Evolutionary conservation across 805 yeast species (phyloP), one percentile per base, ranked within the genome.

Genomic region (Sungouiozyma intestinalis): DNA sequence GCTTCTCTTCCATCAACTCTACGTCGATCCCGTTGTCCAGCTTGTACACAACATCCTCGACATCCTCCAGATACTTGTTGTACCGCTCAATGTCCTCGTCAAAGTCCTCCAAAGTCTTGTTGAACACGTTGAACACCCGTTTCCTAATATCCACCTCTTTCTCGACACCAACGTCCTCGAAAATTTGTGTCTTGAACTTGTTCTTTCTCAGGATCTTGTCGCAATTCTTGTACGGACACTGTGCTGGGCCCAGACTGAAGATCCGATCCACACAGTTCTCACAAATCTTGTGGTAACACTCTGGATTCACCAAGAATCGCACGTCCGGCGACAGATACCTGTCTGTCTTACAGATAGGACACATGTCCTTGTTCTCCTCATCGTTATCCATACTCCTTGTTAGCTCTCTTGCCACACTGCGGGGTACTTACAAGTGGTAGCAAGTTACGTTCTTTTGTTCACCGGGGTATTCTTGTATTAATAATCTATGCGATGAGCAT

Each of bases 321-420:
- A 92, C 83, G 52, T 88, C 86, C 19, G 97, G 97, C 36, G 95
- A 85, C 47, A 92, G 71, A 62, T 92, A 92, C 60, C 88, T 69
- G 64, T 90, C 95, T 38, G 97, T 86, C 65, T 90, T 86, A 71
- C 99, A 92, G 55, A 92, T 86, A 24, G 97, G 97, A 69, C 99
- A 92, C 78, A 88, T 82, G 62, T 85, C 95, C 68, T 71, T 70
- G 41, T 73, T 57, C 42, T 74, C 80, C 41, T 74, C 81, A 43
- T 75, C 81, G 36, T 53, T 79, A 43, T 60, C 64, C 59, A 58
- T 38, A 29, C 17, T 21, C 24, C 33, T 33, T 31, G 46, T 34
- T 9, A 40, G 16, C 40, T 33, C 37, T n/a, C 19, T 40, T 9
- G n/a, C n/a, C n/a, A n/a, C n/a, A n/a, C n/a, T n/a, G n/a, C n/a